Percentiles rank a stretch among this genome's conserved stretches.
These are phyloP conservation scores for Colletotrichum plurivorum DNA, from an alignment of 2,329 filamentous ascomycete species.

Conservation along the genomic window DNA sequence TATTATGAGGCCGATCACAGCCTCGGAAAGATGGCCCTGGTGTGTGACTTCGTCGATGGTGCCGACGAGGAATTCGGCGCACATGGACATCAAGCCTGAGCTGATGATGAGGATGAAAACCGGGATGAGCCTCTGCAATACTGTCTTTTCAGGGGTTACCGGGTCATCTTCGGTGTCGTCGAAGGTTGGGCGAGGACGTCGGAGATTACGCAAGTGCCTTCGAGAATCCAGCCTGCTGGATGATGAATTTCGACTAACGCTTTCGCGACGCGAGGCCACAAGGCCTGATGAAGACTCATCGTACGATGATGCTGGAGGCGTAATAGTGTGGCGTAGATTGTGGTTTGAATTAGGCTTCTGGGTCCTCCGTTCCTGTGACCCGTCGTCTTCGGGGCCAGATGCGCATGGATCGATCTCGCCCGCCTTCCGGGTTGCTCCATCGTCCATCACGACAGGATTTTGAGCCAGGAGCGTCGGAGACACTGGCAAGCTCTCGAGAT, in stretches of 20 bases:
- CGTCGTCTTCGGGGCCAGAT: too few relatives aligned
- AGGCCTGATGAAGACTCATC: too few relatives aligned
- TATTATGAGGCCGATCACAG: conserved; percentile 73
- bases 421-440: neutral
- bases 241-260: neutral
- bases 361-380: too few relatives aligned
- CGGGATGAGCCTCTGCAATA: conserved; percentile 53
- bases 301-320: too few relatives aligned
- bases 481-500: conserved; percentile 2
- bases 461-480: conserved; percentile 35
- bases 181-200: neutral
- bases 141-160: neutral
- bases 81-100: conserved; percentile 70
- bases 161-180: accelerated
- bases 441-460: too few relatives aligned
- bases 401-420: neutral
- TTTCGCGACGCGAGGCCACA: too few relatives aligned
- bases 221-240: neutral
- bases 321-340: too few relatives aligned
- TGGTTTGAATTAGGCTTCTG: too few relatives aligned
- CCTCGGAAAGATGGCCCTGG: conserved; percentile 65
- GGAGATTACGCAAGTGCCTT: neutral
- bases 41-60: conserved; percentile 70
- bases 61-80: conserved; percentile 73
- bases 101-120: conserved; percentile 66